These are phyloP conservation scores for Lactarius indigo DNA, from an alignment of 768 basidiomycete genomes.

Conservation along the genomic window DNA sequence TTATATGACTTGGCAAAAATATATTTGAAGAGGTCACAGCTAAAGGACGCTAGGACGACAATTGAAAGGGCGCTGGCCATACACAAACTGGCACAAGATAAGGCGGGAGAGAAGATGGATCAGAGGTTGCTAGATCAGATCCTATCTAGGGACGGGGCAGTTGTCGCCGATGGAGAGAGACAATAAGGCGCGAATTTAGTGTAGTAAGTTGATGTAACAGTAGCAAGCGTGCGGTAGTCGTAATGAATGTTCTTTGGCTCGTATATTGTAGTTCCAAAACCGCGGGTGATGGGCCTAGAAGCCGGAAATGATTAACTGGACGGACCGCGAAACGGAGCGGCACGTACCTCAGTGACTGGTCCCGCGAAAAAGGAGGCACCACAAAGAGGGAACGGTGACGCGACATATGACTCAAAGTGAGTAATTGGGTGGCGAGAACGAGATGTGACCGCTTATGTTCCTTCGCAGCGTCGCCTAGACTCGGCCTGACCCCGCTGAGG, in stretches of 20 bases:
- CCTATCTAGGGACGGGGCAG: neutral
- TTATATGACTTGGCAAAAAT: neutral
- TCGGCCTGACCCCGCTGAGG: too few species aligned
- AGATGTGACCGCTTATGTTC: neutral
- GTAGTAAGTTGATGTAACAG: neutral
- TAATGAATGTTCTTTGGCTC: neutral
- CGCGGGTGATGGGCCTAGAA: neutral
- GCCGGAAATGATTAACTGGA: neutral
- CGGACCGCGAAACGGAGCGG: neutral
- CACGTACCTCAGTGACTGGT: neutral
- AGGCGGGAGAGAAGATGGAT: neutral
- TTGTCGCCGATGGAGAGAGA: neutral
- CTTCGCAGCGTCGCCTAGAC: neutral
- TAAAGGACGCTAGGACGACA: neutral
- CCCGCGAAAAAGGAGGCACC: neutral
- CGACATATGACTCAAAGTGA: neutral
- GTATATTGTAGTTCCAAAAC: too few species aligned
- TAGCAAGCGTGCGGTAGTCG: neutral
- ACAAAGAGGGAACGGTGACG: neutral
- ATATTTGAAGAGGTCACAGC: neutral
- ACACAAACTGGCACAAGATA: constrained; percentile 3
- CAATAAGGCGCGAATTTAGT: neutral
- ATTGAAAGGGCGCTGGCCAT: neutral
- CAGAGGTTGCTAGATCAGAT: neutral
- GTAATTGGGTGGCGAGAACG: neutral